Evolutionary conservation across 805 yeast genomes (phyloP).

Genomic region (Dipodascus geniculatus): DNA sequence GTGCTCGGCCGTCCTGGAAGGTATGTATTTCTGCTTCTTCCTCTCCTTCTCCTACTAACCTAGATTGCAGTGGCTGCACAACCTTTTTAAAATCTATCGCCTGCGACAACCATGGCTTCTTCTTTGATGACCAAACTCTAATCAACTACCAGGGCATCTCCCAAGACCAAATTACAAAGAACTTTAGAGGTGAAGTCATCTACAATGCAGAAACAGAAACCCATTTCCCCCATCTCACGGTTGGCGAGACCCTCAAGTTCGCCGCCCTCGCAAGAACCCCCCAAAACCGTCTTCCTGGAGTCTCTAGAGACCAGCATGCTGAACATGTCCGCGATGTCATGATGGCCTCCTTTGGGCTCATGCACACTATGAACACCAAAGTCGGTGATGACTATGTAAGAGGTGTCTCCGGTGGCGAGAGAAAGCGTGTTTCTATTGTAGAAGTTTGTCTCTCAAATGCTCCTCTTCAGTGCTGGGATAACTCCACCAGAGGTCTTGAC

Average conservation of each 20-base stretch:
- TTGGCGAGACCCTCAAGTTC: constrained; percentile 58
- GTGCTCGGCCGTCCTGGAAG: constrained; percentile 62
- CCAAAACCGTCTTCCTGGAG: constrained; percentile 35
- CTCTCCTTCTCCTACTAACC: not conserved
- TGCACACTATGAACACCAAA: constrained; percentile 46
- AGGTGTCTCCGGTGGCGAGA: constrained; percentile 79
- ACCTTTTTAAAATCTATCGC: constrained; percentile 39
- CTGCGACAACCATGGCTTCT: constrained; percentile 46
- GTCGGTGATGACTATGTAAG: constrained; percentile 53
- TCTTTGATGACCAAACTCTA: constrained; percentile 36
- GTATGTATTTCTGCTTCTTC: not conserved
- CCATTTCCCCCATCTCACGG: constrained; percentile 70
- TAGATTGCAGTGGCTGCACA: constrained; percentile 44
- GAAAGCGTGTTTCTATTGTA: constrained; percentile 75
- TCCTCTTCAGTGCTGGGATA: constrained; percentile 61
- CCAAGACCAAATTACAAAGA: constrained; percentile 29
- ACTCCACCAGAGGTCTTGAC: constrained; percentile 78
- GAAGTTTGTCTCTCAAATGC: constrained; percentile 62
- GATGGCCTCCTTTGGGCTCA: constrained; percentile 45
- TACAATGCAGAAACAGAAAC: constrained; percentile 62
- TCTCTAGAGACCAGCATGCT: constrained; percentile 38
- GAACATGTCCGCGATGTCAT: constrained; percentile 35
- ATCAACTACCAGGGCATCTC: constrained; percentile 37
- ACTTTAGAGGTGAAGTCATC: constrained; percentile 57
- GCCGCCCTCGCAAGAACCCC: constrained; percentile 66